A percentile compares a stretch with the other conserved stretches of the same genome.
Conservation (phyloP, 164 flowering plant genomes). For the Litsea cubeba region DNA sequence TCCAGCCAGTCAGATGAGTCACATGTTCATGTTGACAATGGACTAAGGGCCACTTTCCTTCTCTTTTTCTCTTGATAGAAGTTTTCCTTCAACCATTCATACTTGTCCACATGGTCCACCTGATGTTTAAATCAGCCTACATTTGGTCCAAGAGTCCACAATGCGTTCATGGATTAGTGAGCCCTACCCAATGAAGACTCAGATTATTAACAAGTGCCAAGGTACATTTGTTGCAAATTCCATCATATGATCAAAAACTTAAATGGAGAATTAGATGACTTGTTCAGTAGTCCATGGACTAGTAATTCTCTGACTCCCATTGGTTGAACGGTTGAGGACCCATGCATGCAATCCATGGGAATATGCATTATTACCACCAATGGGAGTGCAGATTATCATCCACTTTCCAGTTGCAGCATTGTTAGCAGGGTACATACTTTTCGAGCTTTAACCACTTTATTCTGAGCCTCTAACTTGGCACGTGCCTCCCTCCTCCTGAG, state of each 20-base stretch:
- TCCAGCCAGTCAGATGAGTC: background rate
- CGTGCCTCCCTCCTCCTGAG: constrained; percentile 72
- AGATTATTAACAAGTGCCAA: background rate
- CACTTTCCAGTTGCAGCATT: background rate
- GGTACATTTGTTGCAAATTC: background rate
- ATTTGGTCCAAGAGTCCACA: background rate
- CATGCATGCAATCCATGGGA: background rate
- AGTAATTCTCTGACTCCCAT: background rate
- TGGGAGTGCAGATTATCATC: background rate
- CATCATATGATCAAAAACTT: background rate
- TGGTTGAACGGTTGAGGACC: background rate
- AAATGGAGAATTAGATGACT: background rate
- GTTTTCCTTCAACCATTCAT: too few relatives aligned
- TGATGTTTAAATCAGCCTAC: background rate
- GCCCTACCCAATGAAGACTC: background rate
- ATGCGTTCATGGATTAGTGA: background rate
- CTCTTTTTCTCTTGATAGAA: too few relatives aligned
- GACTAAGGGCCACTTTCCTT: too few relatives aligned
- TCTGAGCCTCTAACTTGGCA: constrained; percentile 83
- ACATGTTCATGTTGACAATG: too few relatives aligned
- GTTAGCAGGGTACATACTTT: constrained; percentile 36
- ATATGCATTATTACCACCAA: background rate
- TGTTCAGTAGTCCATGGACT: background rate
- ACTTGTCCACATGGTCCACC: background rate
- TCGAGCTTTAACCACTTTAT: constrained; percentile 59